Evolutionary conservation across 345 rosid genomes (phyloP), one percentile per base, ranked within the genome.

Genomic region (Hevea brasiliensis): DNA sequence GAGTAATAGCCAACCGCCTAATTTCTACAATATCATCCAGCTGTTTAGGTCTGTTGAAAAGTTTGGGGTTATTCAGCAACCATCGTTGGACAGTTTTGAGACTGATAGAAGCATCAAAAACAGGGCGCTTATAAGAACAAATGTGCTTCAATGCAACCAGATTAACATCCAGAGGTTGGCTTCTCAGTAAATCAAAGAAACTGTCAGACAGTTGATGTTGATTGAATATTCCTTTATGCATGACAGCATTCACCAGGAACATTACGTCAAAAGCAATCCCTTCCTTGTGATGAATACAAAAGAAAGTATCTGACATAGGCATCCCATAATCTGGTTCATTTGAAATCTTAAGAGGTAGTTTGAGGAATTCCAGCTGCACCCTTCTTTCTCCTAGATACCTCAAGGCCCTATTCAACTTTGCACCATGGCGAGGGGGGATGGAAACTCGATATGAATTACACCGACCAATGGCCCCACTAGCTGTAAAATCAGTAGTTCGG

Each of bases 401-500:
- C 73, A 89, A 65, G 20, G 89, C 86, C 41, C 79, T 88, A 50
- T 47, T 73, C 84, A 90, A 61, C 79, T 89, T 90, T 61, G 12
- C 45, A 55, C 89, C 92, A 82, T 88, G 85, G 66, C 93, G 92
- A 53, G 95, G 83, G 61, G 87, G 83, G 48, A 91, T 78, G 44
- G 83, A 84, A 72, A 90, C 74, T 75, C 90, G 82, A 70, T 88
- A 94, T 18, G 80, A 78, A 64, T 82, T 87, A 64, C 95, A 86
- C 7, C 92, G 90, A 65, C 96, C 90, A 72, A 92, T 77, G 50
- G 96, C 93, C 21, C 97, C 92, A 72, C 85, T 81, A 26, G 79
- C 80, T 0, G 95, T 89, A 75, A 90, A 89, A 86, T 92, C 97
- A 32, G 96, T 90, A 47, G 97, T 92, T 63, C 90, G 83, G 72